Conservation (phyloP, 1,284 basidiomycete species). For the Leucocoprinus gongylophorus region DNA sequence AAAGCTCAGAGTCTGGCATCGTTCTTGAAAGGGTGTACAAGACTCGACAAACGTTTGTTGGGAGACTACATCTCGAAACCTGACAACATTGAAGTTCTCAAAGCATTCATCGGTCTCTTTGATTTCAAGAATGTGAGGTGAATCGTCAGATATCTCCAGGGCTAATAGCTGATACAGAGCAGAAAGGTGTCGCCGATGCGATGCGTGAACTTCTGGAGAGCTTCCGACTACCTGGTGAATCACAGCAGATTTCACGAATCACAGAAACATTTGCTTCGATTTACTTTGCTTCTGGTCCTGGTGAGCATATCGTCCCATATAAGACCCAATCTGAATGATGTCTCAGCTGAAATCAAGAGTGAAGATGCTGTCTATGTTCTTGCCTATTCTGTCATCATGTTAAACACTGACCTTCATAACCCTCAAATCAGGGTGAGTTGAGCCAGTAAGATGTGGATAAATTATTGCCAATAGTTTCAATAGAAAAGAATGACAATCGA, state of each 20-base stretch:
- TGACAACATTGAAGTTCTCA: conserved; percentile 81
- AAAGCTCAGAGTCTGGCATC: conserved; percentile 63
- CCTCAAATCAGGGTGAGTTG: conserved; percentile 81
- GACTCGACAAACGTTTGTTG: conserved; percentile 89
- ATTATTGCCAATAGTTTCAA: background rate
- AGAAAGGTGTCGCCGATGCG: conserved; percentile 94
- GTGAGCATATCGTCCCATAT: conserved; percentile 34
- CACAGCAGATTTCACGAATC: conserved; percentile 92
- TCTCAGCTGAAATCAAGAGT: conserved; percentile 75
- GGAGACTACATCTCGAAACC: conserved; percentile 93
- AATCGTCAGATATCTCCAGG: background rate
- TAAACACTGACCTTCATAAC: conserved; percentile 97
- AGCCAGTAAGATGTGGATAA: background rate
- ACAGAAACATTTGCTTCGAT: conserved; percentile 92
- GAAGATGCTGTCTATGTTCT: conserved; percentile 95
- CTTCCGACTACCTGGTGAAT: conserved; percentile 93
- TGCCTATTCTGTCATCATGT: conserved; percentile 95
- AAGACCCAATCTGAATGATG: background rate
- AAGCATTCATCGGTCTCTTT: conserved; percentile 84
- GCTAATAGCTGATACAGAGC: conserved; percentile 10
- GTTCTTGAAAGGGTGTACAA: conserved; percentile 82
- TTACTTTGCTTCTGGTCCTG: conserved; percentile 82
- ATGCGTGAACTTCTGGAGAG: conserved; percentile 92
- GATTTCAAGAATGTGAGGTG: conserved; percentile 79
- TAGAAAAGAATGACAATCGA: conserved; percentile 96